Conservation (phyloP, 331 rosid genomes). For the Arachis monticola region DNA sequence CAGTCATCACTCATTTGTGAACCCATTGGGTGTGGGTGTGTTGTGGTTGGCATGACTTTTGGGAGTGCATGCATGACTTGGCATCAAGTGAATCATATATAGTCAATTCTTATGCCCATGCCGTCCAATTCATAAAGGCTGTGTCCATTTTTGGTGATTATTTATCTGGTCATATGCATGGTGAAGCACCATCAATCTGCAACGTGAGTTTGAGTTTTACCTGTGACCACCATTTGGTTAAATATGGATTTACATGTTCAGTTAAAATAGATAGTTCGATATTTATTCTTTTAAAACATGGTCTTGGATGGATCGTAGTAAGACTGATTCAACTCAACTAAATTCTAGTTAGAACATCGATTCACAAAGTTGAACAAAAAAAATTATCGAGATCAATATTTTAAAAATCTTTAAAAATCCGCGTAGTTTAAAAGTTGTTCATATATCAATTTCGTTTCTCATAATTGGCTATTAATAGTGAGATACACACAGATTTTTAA, state of each 20-base stretch:
- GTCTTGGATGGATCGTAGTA: too few species aligned
- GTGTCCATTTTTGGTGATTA: background rate
- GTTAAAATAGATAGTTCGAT: too few species aligned
- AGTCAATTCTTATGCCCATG: background rate
- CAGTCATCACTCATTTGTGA: background rate
- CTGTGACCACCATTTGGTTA: background rate
- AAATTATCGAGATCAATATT: too few species aligned
- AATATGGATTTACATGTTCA: background rate
- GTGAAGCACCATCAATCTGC: conserved; percentile 5
- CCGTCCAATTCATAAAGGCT: background rate
- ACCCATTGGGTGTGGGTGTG: background rate
- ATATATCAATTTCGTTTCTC: too few species aligned
- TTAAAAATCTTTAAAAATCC: too few species aligned
- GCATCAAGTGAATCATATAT: background rate
- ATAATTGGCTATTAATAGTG: too few species aligned
- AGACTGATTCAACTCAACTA: too few species aligned
- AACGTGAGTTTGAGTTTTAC: background rate
- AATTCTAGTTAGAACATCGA: too few species aligned
- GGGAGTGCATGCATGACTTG: conserved; percentile 8
- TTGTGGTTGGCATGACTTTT: background rate
- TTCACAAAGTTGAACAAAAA: too few species aligned
- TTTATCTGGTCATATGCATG: background rate
- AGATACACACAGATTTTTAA: too few species aligned
- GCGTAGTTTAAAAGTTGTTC: too few species aligned
- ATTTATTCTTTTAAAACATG: too few species aligned